A percentile compares a stretch with the other conserved stretches of the same genome.
These are phyloP conservation scores for Babesia divergens DNA, from an alignment of 169 alveolate species.

Conservation along the genomic window DNA sequence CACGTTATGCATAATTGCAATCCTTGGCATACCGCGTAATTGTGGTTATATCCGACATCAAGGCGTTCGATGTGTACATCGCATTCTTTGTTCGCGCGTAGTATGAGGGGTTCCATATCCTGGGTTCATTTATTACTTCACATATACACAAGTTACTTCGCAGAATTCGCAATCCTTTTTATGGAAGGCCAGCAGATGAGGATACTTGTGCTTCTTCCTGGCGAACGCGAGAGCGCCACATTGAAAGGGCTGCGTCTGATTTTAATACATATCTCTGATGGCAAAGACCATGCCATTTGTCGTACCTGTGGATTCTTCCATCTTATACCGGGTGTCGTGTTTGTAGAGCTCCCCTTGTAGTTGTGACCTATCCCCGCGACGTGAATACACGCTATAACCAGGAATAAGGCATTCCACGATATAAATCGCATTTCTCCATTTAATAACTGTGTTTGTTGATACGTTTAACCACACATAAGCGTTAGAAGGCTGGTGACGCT, in stretches of 20 bases:
- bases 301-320: constrained; percentile 10
- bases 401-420: background rate
- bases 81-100: constrained; percentile 30
- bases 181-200: constrained; percentile 73
- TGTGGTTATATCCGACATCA: constrained; percentile 32
- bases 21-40: constrained; percentile 31
- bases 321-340: background rate
- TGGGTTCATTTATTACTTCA: constrained; percentile 10
- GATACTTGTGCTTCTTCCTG: constrained; percentile 59
- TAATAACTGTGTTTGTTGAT: background rate
- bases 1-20: background rate
- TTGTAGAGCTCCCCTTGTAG: background rate
- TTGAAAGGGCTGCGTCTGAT: background rate
- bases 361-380: background rate
- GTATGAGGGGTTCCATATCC: constrained; percentile 59
- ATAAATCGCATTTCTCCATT: background rate
- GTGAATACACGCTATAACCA: background rate
- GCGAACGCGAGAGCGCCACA: constrained; percentile 13
- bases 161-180: constrained; percentile 71
- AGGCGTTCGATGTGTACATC: constrained; percentile 49
- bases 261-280: background rate
- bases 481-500: background rate
- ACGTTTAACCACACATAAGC: background rate
- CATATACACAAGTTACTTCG: constrained; percentile 45
- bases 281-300: background rate